Evolutionary conservation across 2,329 filamentous ascomycete genomes (phyloP), one percentile per base, ranked within the genome.

Genomic region (Ascochyta pisi): DNA sequence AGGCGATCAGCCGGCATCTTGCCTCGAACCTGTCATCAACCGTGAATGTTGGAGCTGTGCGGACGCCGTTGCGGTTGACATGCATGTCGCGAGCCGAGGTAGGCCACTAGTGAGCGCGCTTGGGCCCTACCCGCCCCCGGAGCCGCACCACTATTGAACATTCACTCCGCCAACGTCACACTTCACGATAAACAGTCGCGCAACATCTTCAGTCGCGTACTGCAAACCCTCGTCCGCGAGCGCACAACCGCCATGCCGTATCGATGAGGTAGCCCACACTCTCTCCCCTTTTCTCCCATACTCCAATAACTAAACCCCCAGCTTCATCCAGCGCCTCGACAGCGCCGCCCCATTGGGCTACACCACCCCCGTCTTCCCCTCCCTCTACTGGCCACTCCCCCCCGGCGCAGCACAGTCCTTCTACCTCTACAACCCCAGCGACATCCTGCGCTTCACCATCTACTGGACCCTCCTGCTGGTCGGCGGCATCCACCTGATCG

Each of bases 381-480:
- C 90, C 34, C 86, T 97, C 57, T 92, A 92, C 78, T 89, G 91
- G 84, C 87, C 89, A 31, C 78, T 87, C 41, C 81, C 83, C 23
- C 80, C 87, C 12, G 74, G 75, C 55, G 78, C 83, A 40, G 83
- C 83, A 57, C 84, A 85, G 34, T 77, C 82, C 31, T 77, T 79
- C 60, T 88, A 88, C 67, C 86, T 96, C 64, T 94, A 91, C 79
- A 83, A 89, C 68, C 82, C 91, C 3, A 73, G 77, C 57, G 91
- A 96, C 70, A 90, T 96, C 51, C 94, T 91, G 88, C 88, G 89
- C 62, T 96, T 95, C 75, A 96, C 92, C 1, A 78, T 95, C 15
- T 84, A 88, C 71, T 97, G 92, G 92, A 96, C 92, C 0, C 77
- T 96, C 34, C 86, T 96, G 27, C 85, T 92, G 63, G 94, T 90